Percentiles rank a stretch among this genome's conserved stretches.
Evolutionary conservation across 768 basidiomycete species (phyloP).

Genomic region (Xanthoconium stramineum): DNA sequence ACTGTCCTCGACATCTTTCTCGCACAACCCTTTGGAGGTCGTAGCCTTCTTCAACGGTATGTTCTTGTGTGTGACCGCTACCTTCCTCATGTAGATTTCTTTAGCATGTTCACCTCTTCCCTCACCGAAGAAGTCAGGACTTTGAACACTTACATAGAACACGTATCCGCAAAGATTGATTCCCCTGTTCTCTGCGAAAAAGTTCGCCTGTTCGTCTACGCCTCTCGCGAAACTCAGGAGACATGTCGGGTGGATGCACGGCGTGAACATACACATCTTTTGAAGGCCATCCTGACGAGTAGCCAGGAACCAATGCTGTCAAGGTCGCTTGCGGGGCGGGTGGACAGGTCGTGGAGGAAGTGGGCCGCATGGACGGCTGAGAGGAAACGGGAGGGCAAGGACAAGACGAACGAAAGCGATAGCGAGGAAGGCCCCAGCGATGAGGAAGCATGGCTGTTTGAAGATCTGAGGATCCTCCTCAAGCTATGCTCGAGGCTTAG

Average conservation of each 20-base stretch:
- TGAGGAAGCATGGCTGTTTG: conserved; percentile 95
- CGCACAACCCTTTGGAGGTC: conserved; percentile 94
- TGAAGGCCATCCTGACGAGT: conserved; percentile 78
- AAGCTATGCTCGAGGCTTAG: conserved; percentile 74
- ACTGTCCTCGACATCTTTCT: conserved; percentile 90
- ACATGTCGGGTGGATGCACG: conserved; percentile 77
- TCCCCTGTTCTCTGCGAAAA: conserved; percentile 88
- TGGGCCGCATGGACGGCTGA: conserved; percentile 71
- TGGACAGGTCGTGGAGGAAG: conserved; percentile 73
- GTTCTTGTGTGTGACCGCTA: conserved; percentile 1
- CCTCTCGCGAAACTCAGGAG: conserved; percentile 84
- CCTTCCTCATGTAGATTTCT: conserved; percentile 4
- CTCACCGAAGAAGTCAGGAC: conserved; percentile 84
- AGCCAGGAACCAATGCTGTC: conserved; percentile 72
- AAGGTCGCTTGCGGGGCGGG: conserved; percentile 75
- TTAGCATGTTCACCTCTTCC: conserved; percentile 93
- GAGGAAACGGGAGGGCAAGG: conserved; percentile 45
- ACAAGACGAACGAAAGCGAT: conserved; percentile 49
- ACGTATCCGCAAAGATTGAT: conserved; percentile 85
- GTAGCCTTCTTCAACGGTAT: conserved; percentile 85
- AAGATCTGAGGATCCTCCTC: conserved; percentile 81
- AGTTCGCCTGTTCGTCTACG: conserved; percentile 80
- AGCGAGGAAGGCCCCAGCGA: conserved; percentile 91
- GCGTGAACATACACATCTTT: conserved; percentile 66
- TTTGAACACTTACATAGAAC: conserved; percentile 82